phyloP scores from a whole-genome alignment of 2,329 filamentous ascomycete species.

The Rhexocercosporidium sp. region DNA sequence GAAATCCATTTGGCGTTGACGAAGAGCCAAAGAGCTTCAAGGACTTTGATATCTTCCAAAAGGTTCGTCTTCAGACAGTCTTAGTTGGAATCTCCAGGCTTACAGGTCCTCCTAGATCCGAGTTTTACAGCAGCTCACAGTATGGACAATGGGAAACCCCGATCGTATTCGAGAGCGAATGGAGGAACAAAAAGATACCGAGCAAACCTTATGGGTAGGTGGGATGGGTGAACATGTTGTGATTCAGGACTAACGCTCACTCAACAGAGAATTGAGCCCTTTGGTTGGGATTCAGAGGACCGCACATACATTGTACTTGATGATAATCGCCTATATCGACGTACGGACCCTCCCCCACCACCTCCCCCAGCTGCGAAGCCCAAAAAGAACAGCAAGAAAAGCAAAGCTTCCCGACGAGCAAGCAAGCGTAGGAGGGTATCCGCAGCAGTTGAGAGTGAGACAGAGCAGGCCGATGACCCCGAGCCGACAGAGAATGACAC shows the following conservation, averaged over 20 bases:
- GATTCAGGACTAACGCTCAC: conserved; percentile 21
- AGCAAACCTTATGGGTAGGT: conserved; percentile 82
- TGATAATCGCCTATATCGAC: conserved; percentile 90
- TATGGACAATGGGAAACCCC: conserved; percentile 86
- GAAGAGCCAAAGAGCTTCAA: conserved; percentile 76
- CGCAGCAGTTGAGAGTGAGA: conserved; percentile 47
- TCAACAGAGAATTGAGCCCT: conserved; percentile 73
- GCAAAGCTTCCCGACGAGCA: conserved; percentile 65
- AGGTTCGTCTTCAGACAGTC: conserved; percentile 57
- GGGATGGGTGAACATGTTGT: background rate
- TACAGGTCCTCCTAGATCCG: conserved; percentile 65
- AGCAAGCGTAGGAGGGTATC: conserved; percentile 74
- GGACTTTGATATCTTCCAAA: conserved; percentile 82
- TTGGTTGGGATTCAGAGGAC: conserved; percentile 88
- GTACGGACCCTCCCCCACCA: conserved; percentile 74
- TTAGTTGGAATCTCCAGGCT: background rate
- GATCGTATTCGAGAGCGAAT: conserved; percentile 88
- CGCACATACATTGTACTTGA: conserved; percentile 90
- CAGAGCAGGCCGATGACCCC: conserved; percentile 46
- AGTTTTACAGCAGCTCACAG: conserved; percentile 85
- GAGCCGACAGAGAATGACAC: conserved; percentile 47
- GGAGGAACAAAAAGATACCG: conserved; percentile 78
- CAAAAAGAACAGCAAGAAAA: conserved; percentile 69
- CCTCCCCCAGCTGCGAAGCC: conserved; percentile 61
- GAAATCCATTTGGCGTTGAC: conserved; percentile 84